A percentile compares a stretch with the other conserved stretches of the same genome.
phyloP scores from a whole-genome alignment of 257 asterid species.

The Gentiana straminea region DNA sequence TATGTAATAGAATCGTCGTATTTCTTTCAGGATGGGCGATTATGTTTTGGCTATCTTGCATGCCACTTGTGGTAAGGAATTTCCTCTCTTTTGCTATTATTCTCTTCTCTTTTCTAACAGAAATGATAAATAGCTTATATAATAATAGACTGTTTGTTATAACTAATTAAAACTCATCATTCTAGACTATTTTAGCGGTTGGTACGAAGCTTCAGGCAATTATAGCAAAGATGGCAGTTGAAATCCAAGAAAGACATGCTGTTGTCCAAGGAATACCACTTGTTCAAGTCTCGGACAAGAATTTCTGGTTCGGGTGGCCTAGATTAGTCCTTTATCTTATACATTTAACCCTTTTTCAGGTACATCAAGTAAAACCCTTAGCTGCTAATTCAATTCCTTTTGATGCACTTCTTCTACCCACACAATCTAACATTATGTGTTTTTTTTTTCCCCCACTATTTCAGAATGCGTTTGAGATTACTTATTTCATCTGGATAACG shows the following conservation, averaged over 20 bases:
- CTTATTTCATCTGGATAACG: constrained; percentile 83
- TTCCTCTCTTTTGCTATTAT: neutral
- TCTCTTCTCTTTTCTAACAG: neutral
- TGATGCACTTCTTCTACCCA: no score
- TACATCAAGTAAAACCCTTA: constrained; percentile 3
- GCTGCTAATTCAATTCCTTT: no score
- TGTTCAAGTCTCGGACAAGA: constrained; percentile 78
- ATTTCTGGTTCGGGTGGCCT: constrained; percentile 86
- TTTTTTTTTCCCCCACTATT: constrained; percentile 7
- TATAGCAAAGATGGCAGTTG: constrained; percentile 86
- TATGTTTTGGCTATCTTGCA: constrained; percentile 50
- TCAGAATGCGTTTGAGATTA: constrained; percentile 96
- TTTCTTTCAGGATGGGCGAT: constrained; percentile 55
- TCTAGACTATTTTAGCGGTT: constrained; percentile 69
- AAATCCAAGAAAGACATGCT: constrained; percentile 87
- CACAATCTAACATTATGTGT: constrained; percentile 3
- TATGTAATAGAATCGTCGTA: neutral
- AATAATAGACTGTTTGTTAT: neutral
- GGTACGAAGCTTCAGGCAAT: constrained; percentile 94
- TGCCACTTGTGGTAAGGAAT: constrained; percentile 53
- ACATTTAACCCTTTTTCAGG: constrained; percentile 91
- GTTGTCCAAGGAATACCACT: constrained; percentile 97
- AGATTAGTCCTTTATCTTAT: constrained; percentile 50
- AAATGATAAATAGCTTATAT: neutral
- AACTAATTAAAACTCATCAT: constrained; percentile 24